Base-by-base conservation (phyloP, 2,329 filamentous ascomycete species). In the Chaetomiaceae sp. region DNA sequence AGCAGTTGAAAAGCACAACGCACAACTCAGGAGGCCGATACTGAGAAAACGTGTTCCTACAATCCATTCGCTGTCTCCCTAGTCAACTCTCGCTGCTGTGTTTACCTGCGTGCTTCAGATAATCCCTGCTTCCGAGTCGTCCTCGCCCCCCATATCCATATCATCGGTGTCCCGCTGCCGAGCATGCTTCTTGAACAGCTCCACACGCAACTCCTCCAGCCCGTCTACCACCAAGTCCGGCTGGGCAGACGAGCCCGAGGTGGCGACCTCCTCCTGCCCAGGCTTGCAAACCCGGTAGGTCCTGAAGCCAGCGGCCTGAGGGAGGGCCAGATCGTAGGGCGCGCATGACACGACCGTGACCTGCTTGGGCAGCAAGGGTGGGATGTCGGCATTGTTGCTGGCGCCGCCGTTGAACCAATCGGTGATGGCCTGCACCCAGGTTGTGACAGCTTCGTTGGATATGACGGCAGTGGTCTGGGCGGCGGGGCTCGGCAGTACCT, bases 261-360 rank as follows among this genome's bases (percentile, higher is more conserved):
- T 26, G n/a, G 15, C 8, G 10, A 20, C 19, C 3, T 33, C 35
- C 5, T 10, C 26, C 10, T 4, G 20, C 4, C 5, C 11, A 9
- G 32, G 6, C 11, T 24, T 24, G 18, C 35, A 34, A 9, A 47
- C 6, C 45, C 45, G 42, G 38, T 34, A 49, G 2, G 47, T 43
- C 27, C 15, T 35, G 38, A 1, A 30, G 19, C 42, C 38, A 22
- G 22, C 17, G 1, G 14, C 7, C 38, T 41, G 38, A 5, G 38
- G 38, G 2, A 38, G 17, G 17, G 7, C 12, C 17, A 49, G 29
- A n/a, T 45, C 47, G 27, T 42, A 42, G 12, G 39, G 15, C 4
- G 33, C 27, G 38, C 38, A 35, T 10, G 47, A 49, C 24, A 49
- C 29, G 3, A 46, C 26, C 15, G 39, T 33, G 12, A 17, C 30